Percentiles rank a stretch among this genome's conserved stretches.
These are phyloP conservation scores for Clonostachys sp. DNA, from an alignment of 2,329 filamentous ascomycete species.

Conservation along the genomic window DNA sequence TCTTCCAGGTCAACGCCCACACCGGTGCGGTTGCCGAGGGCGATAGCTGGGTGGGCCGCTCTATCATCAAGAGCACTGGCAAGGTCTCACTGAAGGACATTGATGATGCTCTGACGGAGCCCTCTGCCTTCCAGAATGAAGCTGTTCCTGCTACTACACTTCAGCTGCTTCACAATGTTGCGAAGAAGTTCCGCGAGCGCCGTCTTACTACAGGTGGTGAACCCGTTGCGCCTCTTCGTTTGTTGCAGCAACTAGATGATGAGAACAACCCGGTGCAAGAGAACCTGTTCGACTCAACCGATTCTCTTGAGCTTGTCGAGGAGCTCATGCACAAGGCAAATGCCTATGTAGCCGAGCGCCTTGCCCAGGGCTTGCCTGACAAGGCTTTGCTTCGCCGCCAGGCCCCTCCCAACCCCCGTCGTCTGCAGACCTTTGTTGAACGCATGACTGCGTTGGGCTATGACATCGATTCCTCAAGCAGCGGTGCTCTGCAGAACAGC, in stretches of 20 bases:
- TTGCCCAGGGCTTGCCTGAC: conserved; percentile 75
- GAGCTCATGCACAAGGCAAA: conserved; percentile 95
- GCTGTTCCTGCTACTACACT: conserved; percentile 71
- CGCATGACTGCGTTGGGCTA: conserved; percentile 90
- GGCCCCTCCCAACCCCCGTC: conserved; percentile 76
- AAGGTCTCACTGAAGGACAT: conserved; percentile 84
- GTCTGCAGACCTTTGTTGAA: conserved; percentile 85
- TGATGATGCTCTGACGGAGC: conserved; percentile 70
- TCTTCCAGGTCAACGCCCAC: conserved; percentile 83
- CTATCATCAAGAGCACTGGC: conserved; percentile 86
- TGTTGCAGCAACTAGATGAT: conserved; percentile 92
- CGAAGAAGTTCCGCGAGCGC: conserved; percentile 85
- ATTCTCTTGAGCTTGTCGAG: conserved; percentile 88
- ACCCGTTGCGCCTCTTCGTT: conserved; percentile 77
- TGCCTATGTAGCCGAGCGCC: conserved; percentile 78
- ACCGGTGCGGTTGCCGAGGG: conserved; percentile 77
- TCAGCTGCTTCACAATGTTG: conserved; percentile 73
- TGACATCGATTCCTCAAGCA: conserved; percentile 84
- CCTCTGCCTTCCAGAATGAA: conserved; percentile 56
- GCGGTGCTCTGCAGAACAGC: conserved; percentile 87
- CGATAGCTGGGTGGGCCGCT: conserved; percentile 90
- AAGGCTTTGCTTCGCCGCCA: conserved; percentile 91
- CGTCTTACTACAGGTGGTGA: conserved; percentile 77
- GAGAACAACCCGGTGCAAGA: conserved; percentile 96
- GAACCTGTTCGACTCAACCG: conserved; percentile 90